phyloP scores from a whole-genome alignment of 768 basidiomycete species.

The Fibroporia radiculosa region DNA sequence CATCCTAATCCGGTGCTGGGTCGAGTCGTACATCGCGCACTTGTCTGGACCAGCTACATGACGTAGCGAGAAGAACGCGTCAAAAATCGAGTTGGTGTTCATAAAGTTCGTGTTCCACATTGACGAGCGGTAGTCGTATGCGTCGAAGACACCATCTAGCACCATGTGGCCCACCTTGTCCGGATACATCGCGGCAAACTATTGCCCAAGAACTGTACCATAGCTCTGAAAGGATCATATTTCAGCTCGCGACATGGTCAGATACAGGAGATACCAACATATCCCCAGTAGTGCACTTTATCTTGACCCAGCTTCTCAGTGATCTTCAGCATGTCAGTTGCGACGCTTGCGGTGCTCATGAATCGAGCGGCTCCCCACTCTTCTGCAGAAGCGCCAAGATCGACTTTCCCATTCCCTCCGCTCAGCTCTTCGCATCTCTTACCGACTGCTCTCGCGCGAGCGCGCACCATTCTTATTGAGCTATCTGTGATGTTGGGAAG shows the following conservation, averaged over 20 bases:
- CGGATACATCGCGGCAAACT: slow-evolving; percentile 25
- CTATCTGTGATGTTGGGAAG: slow-evolving; percentile 9
- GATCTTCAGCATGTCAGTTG: slow-evolving; percentile 25
- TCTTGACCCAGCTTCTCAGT: slow-evolving; percentile 20
- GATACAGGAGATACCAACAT: slow-evolving; percentile 3
- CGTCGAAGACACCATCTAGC: slow-evolving; percentile 24
- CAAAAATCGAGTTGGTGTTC: slow-evolving; percentile 17
- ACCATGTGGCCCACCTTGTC: slow-evolving; percentile 23
- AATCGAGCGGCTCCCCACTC: slow-evolving; percentile 13
- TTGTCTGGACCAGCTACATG: slow-evolving; percentile 15
- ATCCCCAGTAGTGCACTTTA: slow-evolving; percentile 25
- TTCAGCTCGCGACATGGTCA: too few species aligned
- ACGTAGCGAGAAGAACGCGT: slow-evolving; percentile 12
- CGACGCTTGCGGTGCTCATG: slow-evolving; percentile 21
- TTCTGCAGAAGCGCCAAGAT: not conserved
- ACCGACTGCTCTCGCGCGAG: slow-evolving; percentile 2
- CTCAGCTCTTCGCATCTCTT: slow-evolving; percentile 9
- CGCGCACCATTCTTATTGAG: not conserved
- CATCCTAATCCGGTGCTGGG: slow-evolving; percentile 11
- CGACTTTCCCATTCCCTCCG: slow-evolving; percentile 4
- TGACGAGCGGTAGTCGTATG: slow-evolving; percentile 13
- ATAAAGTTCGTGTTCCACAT: slow-evolving; percentile 16
- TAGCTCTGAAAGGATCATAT: slow-evolving; percentile 9
- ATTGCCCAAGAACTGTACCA: slow-evolving; percentile 13
- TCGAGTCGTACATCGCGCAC: slow-evolving; percentile 20